Conservation (phyloP, 2,329 filamentous ascomycete species). For the Microcyclospora pomicola region DNA sequence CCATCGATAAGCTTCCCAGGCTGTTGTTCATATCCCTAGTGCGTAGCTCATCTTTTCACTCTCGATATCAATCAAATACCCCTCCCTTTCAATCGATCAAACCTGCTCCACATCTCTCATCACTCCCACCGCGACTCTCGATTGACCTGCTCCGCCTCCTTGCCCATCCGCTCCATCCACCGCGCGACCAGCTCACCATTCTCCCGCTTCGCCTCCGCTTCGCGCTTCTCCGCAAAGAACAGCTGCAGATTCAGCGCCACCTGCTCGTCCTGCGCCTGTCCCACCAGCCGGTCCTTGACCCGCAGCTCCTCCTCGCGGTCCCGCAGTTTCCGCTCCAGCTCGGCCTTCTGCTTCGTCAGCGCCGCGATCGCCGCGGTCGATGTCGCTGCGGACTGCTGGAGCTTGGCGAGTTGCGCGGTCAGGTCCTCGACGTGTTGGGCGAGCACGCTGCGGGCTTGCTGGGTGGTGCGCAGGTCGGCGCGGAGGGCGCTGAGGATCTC, state of each 20-base stretch:
- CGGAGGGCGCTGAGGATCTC: constrained; percentile 44
- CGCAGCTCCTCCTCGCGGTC: constrained; percentile 77
- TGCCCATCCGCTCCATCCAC: constrained; percentile 79
- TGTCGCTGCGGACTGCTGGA: constrained; percentile 46
- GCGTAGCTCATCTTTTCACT: background rate
- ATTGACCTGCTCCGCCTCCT: constrained; percentile 84
- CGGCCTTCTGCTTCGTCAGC: constrained; percentile 48
- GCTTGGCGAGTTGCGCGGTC: constrained; percentile 48
- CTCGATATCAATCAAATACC: background rate
- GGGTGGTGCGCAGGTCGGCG: constrained; percentile 60
- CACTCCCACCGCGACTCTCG: constrained; percentile 22
- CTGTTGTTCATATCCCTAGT: background rate
- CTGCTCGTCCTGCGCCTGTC: constrained; percentile 87
- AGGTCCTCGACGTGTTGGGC: constrained; percentile 49
- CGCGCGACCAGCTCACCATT: constrained; percentile 81
- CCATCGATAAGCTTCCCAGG: background rate
- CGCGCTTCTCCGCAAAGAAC: constrained; percentile 67
- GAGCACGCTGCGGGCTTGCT: constrained; percentile 57
- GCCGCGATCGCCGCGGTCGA: constrained; percentile 48
- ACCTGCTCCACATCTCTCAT: background rate
- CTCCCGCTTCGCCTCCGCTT: constrained; percentile 59
- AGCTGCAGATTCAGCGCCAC: constrained; percentile 76
- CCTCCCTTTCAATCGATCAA: background rate
- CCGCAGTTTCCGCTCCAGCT: constrained; percentile 51
- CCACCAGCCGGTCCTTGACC: constrained; percentile 70